Evolutionary conservation across 176 grass and related monocot genomes (phyloP).

Genomic region (Carex cristatella): DNA sequence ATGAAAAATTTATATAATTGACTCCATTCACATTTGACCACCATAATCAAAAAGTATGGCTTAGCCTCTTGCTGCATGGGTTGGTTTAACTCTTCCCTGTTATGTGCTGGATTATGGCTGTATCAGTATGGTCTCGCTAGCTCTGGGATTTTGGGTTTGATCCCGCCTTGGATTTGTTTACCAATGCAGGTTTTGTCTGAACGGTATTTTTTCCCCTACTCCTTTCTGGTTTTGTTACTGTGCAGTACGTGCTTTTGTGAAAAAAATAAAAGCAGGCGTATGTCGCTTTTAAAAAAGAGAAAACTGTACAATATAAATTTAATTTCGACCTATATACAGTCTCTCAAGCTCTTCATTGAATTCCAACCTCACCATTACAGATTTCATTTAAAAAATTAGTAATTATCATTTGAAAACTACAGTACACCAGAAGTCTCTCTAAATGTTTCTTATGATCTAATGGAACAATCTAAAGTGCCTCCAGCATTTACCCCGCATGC

Average conservation of each 20-base stretch:
- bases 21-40: too few relatives aligned
- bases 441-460: background rate
- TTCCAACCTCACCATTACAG: background rate
- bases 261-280: background rate
- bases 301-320: background rate
- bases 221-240: background rate
- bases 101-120: too few relatives aligned
- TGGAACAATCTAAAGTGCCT: background rate
- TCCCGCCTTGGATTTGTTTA: background rate
- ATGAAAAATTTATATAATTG: too few relatives aligned
- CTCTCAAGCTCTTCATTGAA: background rate
- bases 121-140: too few relatives aligned
- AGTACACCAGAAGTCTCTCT: background rate
- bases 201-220: background rate
- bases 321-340: background rate
- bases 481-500: background rate
- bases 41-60: too few relatives aligned
- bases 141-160: background rate
- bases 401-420: background rate
- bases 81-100: background rate
- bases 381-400: background rate
- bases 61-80: background rate
- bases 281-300: background rate
- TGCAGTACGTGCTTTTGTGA: background rate
- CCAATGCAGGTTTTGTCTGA: background rate